Evolutionary conservation across 2,329 filamentous ascomycete genomes (phyloP).

Genomic region (Microdochium paspali): DNA sequence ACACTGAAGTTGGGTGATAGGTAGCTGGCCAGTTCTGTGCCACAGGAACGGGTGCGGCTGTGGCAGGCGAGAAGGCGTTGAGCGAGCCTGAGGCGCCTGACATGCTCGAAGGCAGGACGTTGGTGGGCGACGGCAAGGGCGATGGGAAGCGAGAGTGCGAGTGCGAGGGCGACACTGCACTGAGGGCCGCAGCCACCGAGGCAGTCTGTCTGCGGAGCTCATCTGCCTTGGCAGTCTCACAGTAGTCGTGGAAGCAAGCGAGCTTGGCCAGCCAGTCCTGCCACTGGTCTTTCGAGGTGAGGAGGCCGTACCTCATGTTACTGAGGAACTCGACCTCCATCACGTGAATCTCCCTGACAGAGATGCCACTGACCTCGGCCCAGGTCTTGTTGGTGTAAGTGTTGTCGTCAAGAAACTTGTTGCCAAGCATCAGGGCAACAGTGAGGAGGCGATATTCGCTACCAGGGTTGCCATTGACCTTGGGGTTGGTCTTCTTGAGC

Average conservation of each 20-base stretch:
- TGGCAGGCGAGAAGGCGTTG: conserved; percentile 29
- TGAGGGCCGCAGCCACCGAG: conserved; percentile 17
- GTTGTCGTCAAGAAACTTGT: conserved; percentile 98
- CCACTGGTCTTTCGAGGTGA: conserved; percentile 83
- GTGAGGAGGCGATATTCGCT: conserved; percentile 91
- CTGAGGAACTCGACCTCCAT: conserved; percentile 99
- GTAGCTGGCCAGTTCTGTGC: conserved; percentile 26
- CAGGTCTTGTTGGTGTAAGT: conserved; percentile 99
- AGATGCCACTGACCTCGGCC: conserved; percentile 94
- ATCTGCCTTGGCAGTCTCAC: conserved; percentile 53
- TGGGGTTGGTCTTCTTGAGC: conserved; percentile 81
- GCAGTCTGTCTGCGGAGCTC: conserved; percentile 19
- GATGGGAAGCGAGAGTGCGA: conserved; percentile 28
- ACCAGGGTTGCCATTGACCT: conserved; percentile 80
- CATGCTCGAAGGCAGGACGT: conserved; percentile 20
- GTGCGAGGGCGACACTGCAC: conserved; percentile 29
- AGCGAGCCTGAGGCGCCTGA: conserved; percentile 24
- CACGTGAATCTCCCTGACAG: conserved; percentile 89
- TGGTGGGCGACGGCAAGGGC: conserved; percentile 40
- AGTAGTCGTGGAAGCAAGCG: conserved; percentile 74
- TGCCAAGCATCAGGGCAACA: conserved; percentile 93
- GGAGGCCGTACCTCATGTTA: conserved; percentile 92
- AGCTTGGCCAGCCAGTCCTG: conserved; percentile 77
- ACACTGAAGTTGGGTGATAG: conserved; percentile 29
- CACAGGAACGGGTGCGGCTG: conserved; percentile 13